These are phyloP conservation scores for Lumnitzera littorea DNA, from an alignment of 345 rosid genomes.

Conservation along the genomic window DNA sequence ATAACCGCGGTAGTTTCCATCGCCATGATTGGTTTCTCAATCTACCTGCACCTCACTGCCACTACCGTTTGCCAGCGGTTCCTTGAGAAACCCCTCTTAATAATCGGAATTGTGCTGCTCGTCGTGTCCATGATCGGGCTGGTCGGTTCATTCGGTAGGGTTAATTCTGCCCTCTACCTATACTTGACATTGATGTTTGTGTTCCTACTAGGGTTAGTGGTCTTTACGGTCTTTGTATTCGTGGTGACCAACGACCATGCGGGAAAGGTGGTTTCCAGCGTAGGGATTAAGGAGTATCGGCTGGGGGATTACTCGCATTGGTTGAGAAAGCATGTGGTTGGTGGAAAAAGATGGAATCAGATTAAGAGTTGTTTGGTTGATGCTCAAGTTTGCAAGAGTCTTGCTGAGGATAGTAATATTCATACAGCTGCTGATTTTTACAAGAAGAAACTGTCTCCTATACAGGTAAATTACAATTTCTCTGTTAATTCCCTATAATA, in stretches of 20 bases:
- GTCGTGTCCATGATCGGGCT: constrained; percentile 22
- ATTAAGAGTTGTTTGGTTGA: constrained; percentile 26
- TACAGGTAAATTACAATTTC: constrained; percentile 13
- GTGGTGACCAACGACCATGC: constrained; percentile 24
- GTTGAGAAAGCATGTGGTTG: constrained; percentile 19
- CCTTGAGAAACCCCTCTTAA: constrained; percentile 18
- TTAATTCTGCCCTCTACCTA: constrained; percentile 11
- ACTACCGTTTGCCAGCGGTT: constrained; percentile 17
- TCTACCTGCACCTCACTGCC: constrained; percentile 1
- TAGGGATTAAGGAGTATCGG: constrained; percentile 14
- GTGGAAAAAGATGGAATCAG: constrained; percentile 22
- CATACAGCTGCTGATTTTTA: constrained; percentile 5
- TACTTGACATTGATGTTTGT: constrained; percentile 17
- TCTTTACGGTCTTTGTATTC: constrained; percentile 15
- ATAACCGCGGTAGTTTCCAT: neutral
- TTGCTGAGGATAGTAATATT: neutral
- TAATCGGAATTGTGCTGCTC: constrained; percentile 12
- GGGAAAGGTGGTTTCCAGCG: constrained; percentile 16
- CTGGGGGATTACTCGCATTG: constrained; percentile 24
- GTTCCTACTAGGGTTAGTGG: constrained; percentile 13
- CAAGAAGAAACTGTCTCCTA: constrained; percentile 10
- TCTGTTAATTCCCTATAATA: neutral
- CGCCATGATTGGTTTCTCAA: constrained; percentile 1
- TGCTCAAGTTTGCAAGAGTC: constrained; percentile 13
- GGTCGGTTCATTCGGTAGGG: constrained; percentile 16